Conservation (phyloP, 2,329 filamentous ascomycete genomes). For the Huntiella abstrusa region DNA sequence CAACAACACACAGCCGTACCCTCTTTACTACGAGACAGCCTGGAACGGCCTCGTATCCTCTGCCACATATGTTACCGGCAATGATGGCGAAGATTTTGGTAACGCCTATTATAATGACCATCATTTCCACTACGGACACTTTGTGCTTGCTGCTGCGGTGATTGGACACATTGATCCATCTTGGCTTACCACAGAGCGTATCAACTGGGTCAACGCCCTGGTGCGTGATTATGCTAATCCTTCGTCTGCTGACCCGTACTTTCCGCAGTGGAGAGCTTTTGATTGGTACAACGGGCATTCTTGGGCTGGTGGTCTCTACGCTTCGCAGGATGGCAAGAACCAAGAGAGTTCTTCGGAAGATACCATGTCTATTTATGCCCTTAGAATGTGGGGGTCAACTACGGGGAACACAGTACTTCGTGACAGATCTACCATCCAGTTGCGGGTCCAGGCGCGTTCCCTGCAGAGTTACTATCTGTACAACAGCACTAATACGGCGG, state of each 20-base stretch:
- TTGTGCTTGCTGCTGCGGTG: conserved; percentile 68
- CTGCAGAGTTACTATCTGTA: conserved; percentile 73
- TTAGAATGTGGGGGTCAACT: conserved; percentile 86
- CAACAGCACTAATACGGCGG: conserved; percentile 42
- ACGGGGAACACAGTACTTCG: conserved; percentile 63
- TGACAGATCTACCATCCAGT: conserved; percentile 62
- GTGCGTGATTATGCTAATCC: conserved; percentile 73
- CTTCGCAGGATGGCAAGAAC: conserved; percentile 55
- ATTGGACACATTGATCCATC: conserved; percentile 59
- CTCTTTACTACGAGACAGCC: conserved; percentile 45
- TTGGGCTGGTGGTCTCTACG: conserved; percentile 69
- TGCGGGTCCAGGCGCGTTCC: conserved; percentile 56
- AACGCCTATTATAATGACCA: conserved; percentile 72
- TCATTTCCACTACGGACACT: conserved; percentile 70
- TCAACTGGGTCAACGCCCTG: conserved; percentile 63
- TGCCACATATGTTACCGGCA: conserved; percentile 49
- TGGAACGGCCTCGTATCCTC: conserved; percentile 73
- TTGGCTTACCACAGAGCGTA: conserved; percentile 52
- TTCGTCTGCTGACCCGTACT: conserved; percentile 47
- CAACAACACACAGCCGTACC: conserved; percentile 47
- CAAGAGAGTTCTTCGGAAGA: conserved; percentile 86
- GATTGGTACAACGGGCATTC: conserved; percentile 93
- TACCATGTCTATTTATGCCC: conserved; percentile 63
- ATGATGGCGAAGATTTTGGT: conserved; percentile 65
- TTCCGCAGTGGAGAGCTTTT: conserved; percentile 67